A percentile compares a stretch with the other conserved stretches of the same genome.
Evolutionary conservation across 164 flowering plant genomes (phyloP).

Genomic region (Platanus orientalis): DNA sequence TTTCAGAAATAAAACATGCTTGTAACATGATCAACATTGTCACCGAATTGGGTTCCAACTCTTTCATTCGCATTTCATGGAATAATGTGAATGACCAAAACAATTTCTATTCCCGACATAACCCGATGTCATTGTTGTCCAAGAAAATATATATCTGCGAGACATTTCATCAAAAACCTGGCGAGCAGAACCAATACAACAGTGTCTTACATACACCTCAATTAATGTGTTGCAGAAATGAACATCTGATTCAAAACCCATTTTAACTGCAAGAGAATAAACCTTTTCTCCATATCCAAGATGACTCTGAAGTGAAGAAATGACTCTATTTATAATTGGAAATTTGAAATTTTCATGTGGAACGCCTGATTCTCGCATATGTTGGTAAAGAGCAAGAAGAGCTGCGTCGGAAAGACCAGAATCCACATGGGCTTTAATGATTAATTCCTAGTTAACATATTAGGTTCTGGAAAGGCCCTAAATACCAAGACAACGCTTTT

Average conservation of each 20-base stretch:
- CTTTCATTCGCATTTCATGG: conserved; percentile 28
- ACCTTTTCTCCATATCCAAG: conserved; percentile 26
- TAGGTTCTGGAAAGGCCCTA: conserved; percentile 14
- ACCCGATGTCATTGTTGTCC: conserved; percentile 58
- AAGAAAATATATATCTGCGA: conserved; percentile 49
- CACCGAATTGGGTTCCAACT: conserved; percentile 49
- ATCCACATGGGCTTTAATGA: conserved; percentile 42
- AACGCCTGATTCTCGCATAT: conserved; percentile 39
- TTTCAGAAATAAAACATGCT: conserved; percentile 26
- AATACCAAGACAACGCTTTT: conserved; percentile 23
- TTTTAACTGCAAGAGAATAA: conserved; percentile 41
- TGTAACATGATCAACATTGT: conserved; percentile 48
- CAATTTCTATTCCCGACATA: conserved; percentile 25
- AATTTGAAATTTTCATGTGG: conserved; percentile 48
- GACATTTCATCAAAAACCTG: conserved; percentile 52
- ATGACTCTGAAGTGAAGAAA: conserved; percentile 17
- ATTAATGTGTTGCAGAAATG: conserved; percentile 61
- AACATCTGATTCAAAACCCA: conserved; percentile 52
- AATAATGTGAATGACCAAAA: conserved; percentile 30
- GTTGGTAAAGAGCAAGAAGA: conserved; percentile 24
- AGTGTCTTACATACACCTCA: conserved; percentile 33
- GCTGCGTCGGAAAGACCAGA: conserved; percentile 25
- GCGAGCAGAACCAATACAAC: conserved; percentile 24
- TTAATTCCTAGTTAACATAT: conserved; percentile 42
- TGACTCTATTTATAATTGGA: conserved; percentile 43